Base-by-base conservation (phyloP, 345 rosid species). In the Gossypium mustelinum region DNA sequence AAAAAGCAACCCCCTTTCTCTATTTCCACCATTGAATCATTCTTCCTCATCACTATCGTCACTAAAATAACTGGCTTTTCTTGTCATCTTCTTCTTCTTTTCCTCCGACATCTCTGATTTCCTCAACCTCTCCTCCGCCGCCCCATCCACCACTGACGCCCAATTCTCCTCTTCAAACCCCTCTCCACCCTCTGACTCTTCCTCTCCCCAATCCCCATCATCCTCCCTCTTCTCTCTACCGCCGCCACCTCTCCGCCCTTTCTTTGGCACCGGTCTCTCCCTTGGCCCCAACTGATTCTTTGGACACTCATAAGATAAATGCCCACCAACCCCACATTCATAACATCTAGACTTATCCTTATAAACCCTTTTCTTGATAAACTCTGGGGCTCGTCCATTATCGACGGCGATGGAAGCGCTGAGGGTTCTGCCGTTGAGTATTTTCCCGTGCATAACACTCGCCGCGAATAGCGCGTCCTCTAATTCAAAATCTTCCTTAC, bases 41-140 rank as follows among this genome's bases (percentile, higher is more conserved):
- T 80, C 90, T 60, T 83, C 94, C 65, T 94, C 97, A 48, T 80
- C 98, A 81, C 98, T 94, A 82, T 94, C 97, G 82, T 94, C 98
- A 79, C 98, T 94, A 71, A 94, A 94, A 77, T 94, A 94, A 70
- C 92, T 85, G 5, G 85, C 88, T 83, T 84, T 89, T 85, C 88
- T 92, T 64, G 24, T 76, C 79, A 71, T 84, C 82, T 77, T 85
- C 84, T 75, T 82, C 83, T 70, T 76, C 73, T 52, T 69, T 34
- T 79, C 86, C 75, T 73, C 83, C 75, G 10, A 85, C 58, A 72
- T 86, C 50, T 75, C 89, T 24, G 75, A 78, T 47, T 63, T 77
- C 79, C 84, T 80, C 87, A 91, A 73, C 83, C 96, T 89, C 82
- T 92, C 92, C 11, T 86, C 94, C 25, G 97, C 97, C 50, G 84